Conservation (phyloP, 495 filamentous ascomycete species). For the Wilcoxina mikolae region DNA sequence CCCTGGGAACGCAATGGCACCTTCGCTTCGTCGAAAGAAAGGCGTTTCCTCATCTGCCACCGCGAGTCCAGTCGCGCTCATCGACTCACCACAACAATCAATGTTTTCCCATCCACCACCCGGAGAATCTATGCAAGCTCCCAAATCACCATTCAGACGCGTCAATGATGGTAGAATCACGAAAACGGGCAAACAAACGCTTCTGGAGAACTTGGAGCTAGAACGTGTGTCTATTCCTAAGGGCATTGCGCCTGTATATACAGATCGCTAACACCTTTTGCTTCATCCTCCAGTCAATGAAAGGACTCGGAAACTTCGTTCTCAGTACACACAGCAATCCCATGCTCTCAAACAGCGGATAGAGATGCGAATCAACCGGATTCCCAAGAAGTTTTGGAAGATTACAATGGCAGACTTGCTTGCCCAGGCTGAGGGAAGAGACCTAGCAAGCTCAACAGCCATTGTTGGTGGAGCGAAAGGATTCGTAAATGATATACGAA, state of each 20-base stretch:
- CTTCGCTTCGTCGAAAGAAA: slow-evolving; percentile 40
- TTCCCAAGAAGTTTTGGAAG: slow-evolving; percentile 64
- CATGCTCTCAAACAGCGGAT: slow-evolving; percentile 71
- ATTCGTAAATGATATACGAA: slow-evolving; percentile 25
- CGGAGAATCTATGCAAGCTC: too few species aligned
- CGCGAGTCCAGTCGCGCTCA: not conserved
- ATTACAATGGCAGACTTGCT: slow-evolving; percentile 73
- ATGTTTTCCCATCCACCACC: too few species aligned
- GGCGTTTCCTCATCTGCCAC: slow-evolving; percentile 42
- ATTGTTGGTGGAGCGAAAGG: slow-evolving; percentile 9
- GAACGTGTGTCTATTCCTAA: slow-evolving; percentile 50
- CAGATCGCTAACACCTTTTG: not conserved
- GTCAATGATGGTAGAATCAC: slow-evolving; percentile 42
- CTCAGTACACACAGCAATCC: slow-evolving; percentile 77
- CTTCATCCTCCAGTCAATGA: slow-evolving; percentile 63
- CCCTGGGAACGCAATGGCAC: slow-evolving; percentile 2
- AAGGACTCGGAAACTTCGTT: slow-evolving; percentile 74
- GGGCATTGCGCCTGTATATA: not conserved
- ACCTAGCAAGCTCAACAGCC: not conserved
- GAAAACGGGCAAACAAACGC: slow-evolving; percentile 64
- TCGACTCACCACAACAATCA: too few species aligned
- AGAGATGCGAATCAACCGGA: slow-evolving; percentile 87
- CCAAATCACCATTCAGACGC: slow-evolving; percentile 26
- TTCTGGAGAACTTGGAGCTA: slow-evolving; percentile 83
- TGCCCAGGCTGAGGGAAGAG: slow-evolving; percentile 8